Evolutionary conservation across 2,329 filamentous ascomycete genomes (phyloP).

Genomic region (Apiospora malaysiana): DNA sequence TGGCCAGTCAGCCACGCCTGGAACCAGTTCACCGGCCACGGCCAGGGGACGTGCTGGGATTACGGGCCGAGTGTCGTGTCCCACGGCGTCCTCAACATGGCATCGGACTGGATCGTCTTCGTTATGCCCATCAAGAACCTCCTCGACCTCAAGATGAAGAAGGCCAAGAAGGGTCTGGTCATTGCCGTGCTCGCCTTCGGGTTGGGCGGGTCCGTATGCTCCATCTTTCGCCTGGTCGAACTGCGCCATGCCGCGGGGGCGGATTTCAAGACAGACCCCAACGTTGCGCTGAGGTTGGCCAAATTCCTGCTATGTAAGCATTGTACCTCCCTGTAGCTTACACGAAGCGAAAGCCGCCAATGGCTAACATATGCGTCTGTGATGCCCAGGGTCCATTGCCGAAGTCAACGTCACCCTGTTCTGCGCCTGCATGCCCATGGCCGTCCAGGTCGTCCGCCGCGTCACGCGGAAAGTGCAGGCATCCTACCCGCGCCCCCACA

Average conservation of each 20-base stretch:
- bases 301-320: not conserved
- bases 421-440: constrained; percentile 24
- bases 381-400: not conserved
- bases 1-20: constrained; percentile 18
- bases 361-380: not conserved
- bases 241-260: not conserved
- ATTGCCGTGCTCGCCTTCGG: constrained; percentile 59
- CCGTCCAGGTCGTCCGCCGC: constrained; percentile 3
- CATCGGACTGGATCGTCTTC: constrained; percentile 56
- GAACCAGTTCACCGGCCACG: not conserved
- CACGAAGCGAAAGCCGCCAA: not conserved
- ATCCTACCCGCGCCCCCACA: not conserved
- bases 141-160: constrained; percentile 53
- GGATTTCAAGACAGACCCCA: not conserved
- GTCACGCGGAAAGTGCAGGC: not conserved
- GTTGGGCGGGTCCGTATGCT: constrained; percentile 61
- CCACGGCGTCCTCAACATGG: constrained; percentile 56
- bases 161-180: constrained; percentile 55
- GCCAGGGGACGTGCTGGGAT: not conserved
- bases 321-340: not conserved
- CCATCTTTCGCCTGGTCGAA: constrained; percentile 47
- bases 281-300: not conserved
- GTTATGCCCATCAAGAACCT: constrained; percentile 57
- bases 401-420: constrained; percentile 11
- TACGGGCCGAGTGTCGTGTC: not conserved